Evolutionary conservation across 1,284 basidiomycete genomes (phyloP).

Genomic region (Ceratobasidium sp.): DNA sequence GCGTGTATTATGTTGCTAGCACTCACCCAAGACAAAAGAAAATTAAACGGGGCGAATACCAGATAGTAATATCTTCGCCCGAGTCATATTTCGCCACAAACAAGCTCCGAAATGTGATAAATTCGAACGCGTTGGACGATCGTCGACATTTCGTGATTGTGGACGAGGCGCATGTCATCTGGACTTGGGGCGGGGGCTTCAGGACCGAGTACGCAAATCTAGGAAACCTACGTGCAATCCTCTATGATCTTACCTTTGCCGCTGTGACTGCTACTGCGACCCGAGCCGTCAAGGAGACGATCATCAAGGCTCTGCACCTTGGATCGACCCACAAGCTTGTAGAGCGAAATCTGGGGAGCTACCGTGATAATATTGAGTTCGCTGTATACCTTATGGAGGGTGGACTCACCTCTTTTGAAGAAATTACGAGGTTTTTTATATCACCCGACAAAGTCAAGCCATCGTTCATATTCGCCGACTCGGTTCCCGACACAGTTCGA

Average conservation of each 20-base stretch:
- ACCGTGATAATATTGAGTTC: not conserved
- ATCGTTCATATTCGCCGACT: constrained; percentile 1
- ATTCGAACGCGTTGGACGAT: not conserved
- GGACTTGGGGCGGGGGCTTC: not conserved
- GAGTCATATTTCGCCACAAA: constrained; percentile 2
- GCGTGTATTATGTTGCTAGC: not conserved
- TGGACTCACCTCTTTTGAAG: not conserved
- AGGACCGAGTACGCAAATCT: not conserved
- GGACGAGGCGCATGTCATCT: constrained; percentile 21
- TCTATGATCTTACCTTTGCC: not conserved
- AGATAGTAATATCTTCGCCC: constrained; percentile 18
- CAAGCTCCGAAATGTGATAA: constrained; percentile 10
- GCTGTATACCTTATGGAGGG: not conserved
- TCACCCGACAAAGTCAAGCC: not conserved
- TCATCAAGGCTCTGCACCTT: not conserved
- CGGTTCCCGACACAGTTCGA: not conserved
- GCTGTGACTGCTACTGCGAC: constrained; percentile 28
- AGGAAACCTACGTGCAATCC: not conserved
- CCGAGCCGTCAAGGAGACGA: not conserved
- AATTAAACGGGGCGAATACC: not conserved
- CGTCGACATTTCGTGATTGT: constrained; percentile 2
- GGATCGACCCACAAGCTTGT: not conserved
- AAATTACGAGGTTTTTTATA: not conserved
- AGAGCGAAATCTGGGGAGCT: not conserved
- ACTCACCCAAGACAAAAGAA: not conserved